Evolutionary conservation across 805 yeast species (phyloP), one percentile per base, ranked within the genome.

Genomic region (Deakozyma indianensis): DNA sequence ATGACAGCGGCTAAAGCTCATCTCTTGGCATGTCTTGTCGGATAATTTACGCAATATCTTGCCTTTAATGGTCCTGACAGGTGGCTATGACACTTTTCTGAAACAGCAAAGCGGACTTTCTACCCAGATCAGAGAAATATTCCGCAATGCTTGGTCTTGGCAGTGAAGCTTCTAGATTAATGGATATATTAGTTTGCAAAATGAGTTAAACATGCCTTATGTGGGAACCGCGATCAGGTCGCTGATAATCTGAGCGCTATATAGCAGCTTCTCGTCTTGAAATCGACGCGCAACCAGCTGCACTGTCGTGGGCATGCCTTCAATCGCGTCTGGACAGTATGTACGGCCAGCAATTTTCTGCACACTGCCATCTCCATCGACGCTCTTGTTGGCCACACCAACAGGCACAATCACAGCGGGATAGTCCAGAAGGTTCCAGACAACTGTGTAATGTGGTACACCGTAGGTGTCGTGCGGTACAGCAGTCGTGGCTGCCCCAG

Each of bases 381-480:
- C 18, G 18, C 7, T 20, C 18, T 32, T 32, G 56, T 77, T 78
- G 2, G 74, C 82, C 49, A 67, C 64, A 2, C 78, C 68, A 3
- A 78, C 76, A 0, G 85, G 86, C 32, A 80, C 53, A 1, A 71
- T 69, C 38, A 77, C 78, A 45, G 73, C 73, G 9, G 78, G 60
- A 53, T 74, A 75, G 55, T 78, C 83, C 20, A 77, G 55, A 4
- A 73, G 65, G 56, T 77, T 77, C 56, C 72, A 66, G 54, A 68
- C 61, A 22, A 74, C 66, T 2, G 85, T 78, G 59, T 80, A 80
- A 4, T 32, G 38, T 5, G 38, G 38, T 9, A 32, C 16, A 20
- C 38, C 38, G 16, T 32, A 32, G 5, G 38, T 32, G 38, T 32
- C 11, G 18, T 32, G 38, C 7, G 38, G 38, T 20, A 32, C 16